Evolutionary conservation across 257 asterid species (phyloP), one percentile per base, ranked within the genome.

Genomic region (Fraxinus americana): DNA sequence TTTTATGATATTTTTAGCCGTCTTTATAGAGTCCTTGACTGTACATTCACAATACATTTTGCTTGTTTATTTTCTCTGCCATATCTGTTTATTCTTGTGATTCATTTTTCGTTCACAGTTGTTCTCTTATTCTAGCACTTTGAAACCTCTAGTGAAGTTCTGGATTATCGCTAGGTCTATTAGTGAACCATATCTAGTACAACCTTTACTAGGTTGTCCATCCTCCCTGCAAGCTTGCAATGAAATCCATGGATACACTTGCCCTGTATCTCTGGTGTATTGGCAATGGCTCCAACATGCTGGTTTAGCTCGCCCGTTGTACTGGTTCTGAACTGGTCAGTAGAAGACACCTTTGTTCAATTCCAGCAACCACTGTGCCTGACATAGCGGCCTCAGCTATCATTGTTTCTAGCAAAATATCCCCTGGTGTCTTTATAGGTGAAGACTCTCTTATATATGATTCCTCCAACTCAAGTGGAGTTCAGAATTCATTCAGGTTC

Each of bases 61-160:
- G 41, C 41, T 32, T 73, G 10, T 57, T 50, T 70, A 41, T 72
- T 63, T 74, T 78, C 71, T 79, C 71, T 76, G 71, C 38, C 73
- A 72, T 19, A 21, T 17, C 65, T 69, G 32, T 59, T 72, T 59
- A 72, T n/a, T 71, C 65, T 50, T 66, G 75, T 36, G 39, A n/a
- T 57, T 69, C 69, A 50, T 78, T 4, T 36, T 74, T 73, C 48
- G 76, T 74, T 81, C 76, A 41, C 87, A 95, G 98, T 81, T 87
- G 98, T 92, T 82, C 92, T 96, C 76, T 78, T 92, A 80, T 96
- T 96, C 88, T 78, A 93, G 92, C 98, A 96, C 86, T 96, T 96
- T 78, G 98, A 98, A 78, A 96, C 98, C 86, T 93, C 99, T 39
- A 90, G 90, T 85, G 98, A 95, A 91, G 98, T 93, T 85, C 85